Base-by-base conservation (phyloP, 305 asterid species). In the Plantago rigida region DNA sequence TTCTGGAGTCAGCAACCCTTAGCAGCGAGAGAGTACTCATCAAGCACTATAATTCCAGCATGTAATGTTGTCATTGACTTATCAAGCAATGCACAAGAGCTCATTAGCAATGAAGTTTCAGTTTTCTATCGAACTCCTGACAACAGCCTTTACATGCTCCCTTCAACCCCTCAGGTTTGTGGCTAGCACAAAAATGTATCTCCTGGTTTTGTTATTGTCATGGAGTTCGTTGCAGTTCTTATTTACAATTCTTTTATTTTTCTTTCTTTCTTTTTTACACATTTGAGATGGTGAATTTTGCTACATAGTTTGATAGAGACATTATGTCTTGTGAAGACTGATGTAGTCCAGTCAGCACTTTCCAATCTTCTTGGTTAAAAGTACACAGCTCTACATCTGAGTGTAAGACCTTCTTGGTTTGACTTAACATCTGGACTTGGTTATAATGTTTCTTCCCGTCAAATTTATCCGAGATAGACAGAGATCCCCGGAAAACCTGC, bases 1-100 rank as follows among this genome's bases (percentile, higher is more conserved):
- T 87, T 87, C 78, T 91, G 96, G 96, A 81, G 81, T 78, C 94
- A 92, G 73, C 96, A 92, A 79, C 95, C 98, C 9, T 82, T 83
- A 79, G 81, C 82, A 62, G 87, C 89, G 13, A 81, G 86, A 77
- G 98, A 92, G 73, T 83, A 80, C 77, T 95, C 98, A 70, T 81
- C 95, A 58, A 83, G 89, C 82, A 83, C 94, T 72, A 77, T 92
- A 75, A 80, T 88, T 70, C 99, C 95, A 39, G 93, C 89, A 49
- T 88, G 96, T 64, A 78, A 74, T 69, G 82, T 83, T 67, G 91
- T 83, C 51, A 49, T 78, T 64, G 91, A 88, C 73, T 69, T 92
- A 52, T 83, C 99, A 44, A 82, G 75, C 73, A 79, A 68, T 59
- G 87, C 94, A 15, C 82, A 78, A 66, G 96, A 88, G 79, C 90